phyloP scores from a whole-genome alignment of 1,139 yeast genomes.

The Scheffersomyces titani region DNA sequence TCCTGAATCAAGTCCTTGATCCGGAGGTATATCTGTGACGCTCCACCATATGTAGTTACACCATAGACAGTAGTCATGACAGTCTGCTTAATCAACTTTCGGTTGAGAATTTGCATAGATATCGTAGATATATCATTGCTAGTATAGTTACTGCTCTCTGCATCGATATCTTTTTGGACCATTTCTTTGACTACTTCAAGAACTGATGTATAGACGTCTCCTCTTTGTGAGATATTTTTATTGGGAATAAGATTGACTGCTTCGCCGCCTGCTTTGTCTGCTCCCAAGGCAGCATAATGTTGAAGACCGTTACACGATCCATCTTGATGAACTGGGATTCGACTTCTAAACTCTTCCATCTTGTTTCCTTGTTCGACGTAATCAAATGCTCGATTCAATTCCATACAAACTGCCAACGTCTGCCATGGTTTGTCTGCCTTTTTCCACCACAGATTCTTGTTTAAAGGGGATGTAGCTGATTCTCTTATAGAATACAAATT shows the following conservation, averaged over 20 bases:
- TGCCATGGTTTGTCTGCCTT: slow-evolving; percentile 46
- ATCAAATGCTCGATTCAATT: slow-evolving; percentile 23
- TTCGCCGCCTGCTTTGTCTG: slow-evolving; percentile 35
- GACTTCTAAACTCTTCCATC: slow-evolving; percentile 25
- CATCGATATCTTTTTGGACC: slow-evolving; percentile 12
- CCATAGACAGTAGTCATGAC: slow-evolving; percentile 54
- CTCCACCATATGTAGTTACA: slow-evolving; percentile 42
- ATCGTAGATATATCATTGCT: slow-evolving; percentile 12
- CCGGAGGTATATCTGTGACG: slow-evolving; percentile 29
- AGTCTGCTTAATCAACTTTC: slow-evolving; percentile 45
- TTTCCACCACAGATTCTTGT: slow-evolving; percentile 36
- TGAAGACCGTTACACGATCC: slow-evolving; percentile 53
- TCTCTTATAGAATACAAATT: slow-evolving; percentile 22
- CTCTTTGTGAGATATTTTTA: slow-evolving; percentile 13
- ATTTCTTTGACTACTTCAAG: slow-evolving; percentile 25
- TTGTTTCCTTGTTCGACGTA: slow-evolving; percentile 16
- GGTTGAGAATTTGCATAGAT: slow-evolving; percentile 21
- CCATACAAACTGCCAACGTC: slow-evolving; percentile 37
- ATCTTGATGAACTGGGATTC: slow-evolving; percentile 46
- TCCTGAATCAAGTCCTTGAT: slow-evolving; percentile 23
- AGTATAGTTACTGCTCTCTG: not conserved
- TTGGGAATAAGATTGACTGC: slow-evolving; percentile 39
- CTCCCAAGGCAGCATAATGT: slow-evolving; percentile 48
- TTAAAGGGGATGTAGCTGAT: slow-evolving; percentile 32
- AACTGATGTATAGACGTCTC: slow-evolving; percentile 41